Percentiles rank a stretch among this genome's conserved stretches.
phyloP scores from a whole-genome alignment of 1,139 yeast genomes.

The Candida glucosophila region DNA sequence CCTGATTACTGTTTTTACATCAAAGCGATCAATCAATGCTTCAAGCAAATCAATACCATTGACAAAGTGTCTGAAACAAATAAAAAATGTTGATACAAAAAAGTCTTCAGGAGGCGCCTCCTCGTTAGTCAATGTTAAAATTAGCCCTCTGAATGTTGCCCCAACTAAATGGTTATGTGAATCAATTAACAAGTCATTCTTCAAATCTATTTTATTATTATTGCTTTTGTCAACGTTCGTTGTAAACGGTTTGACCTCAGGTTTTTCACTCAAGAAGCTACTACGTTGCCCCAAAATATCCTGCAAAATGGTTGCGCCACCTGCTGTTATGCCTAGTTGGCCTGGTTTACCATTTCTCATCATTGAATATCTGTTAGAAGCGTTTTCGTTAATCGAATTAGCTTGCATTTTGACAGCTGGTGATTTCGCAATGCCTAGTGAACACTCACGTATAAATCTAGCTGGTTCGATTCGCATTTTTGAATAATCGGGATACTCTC shows the following conservation, averaged over 20 bases:
- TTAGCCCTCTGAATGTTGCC: constrained; percentile 70
- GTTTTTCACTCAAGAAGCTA: constrained; percentile 29
- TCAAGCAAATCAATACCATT: constrained; percentile 63
- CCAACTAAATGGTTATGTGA: constrained; percentile 54
- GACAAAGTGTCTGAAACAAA: constrained; percentile 73
- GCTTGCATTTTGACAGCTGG: constrained; percentile 24
- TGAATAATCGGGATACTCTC: constrained; percentile 68
- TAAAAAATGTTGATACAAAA: constrained; percentile 67
- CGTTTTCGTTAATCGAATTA: constrained; percentile 4
- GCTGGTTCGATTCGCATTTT: constrained; percentile 51
- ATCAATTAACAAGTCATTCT: constrained; percentile 41
- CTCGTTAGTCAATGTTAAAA: constrained; percentile 68
- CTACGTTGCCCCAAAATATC: constrained; percentile 38
- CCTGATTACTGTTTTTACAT: constrained; percentile 30
- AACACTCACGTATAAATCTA: constrained; percentile 53
- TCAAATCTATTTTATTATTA: constrained; percentile 11
- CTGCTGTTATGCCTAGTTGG: constrained; percentile 44
- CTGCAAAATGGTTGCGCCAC: constrained; percentile 48
- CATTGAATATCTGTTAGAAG: constrained; percentile 45
- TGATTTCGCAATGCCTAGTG: constrained; percentile 49
- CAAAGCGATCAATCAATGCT: constrained; percentile 61
- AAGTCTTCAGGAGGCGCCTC: constrained; percentile 59
- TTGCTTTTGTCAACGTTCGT: constrained; percentile 9
- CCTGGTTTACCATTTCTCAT: constrained; percentile 52
- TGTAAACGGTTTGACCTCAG: constrained; percentile 32